A percentile compares a stretch with the other conserved stretches of the same genome.
phyloP scores from a whole-genome alignment of 176 grass and related monocot species.

The sorghum (Sorghum bicolor) region DNA sequence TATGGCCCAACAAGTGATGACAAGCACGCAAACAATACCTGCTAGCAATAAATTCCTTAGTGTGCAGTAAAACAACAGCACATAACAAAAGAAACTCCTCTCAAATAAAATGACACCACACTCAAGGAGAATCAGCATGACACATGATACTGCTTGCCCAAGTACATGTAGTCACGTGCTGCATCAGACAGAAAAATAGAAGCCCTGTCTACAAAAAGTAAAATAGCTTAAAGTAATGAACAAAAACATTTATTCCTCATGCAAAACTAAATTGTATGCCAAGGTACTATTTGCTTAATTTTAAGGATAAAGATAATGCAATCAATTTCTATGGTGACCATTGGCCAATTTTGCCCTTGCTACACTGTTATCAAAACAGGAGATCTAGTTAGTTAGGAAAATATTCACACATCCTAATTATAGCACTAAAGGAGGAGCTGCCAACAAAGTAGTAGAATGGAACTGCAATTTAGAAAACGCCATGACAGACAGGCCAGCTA shows the following conservation, averaged over 20 bases:
- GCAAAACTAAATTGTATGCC: not conserved
- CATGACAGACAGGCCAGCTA: not conserved
- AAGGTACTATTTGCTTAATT: not conserved
- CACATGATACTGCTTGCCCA: conserved; percentile 15
- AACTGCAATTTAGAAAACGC: not conserved
- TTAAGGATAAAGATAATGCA: not conserved
- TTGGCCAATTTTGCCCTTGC: not conserved
- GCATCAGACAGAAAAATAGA: conserved; percentile 6
- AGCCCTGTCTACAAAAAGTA: not conserved
- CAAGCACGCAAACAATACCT: conserved; percentile 6
- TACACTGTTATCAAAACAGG: conserved; percentile 5
- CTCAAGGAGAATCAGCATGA: conserved; percentile 7
- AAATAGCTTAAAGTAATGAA: conserved; percentile 4
- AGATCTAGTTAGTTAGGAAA: conserved; percentile 14
- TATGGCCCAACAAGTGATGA: not conserved
- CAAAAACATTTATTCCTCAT: not conserved
- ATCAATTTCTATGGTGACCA: not conserved
- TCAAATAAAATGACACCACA: conserved; percentile 3
- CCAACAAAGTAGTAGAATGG: not conserved
- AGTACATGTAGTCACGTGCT: not conserved
- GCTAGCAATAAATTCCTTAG: conserved; percentile 17
- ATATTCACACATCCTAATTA: not conserved
- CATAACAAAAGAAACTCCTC: not conserved
- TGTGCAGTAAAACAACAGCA: conserved; percentile 17
- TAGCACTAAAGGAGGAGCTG: not conserved